A percentile compares a stretch with the other conserved stretches of the same genome.
These are phyloP conservation scores for Juglanconis sp. DNA, from an alignment of 2,329 filamentous ascomycete genomes.

Conservation along the genomic window DNA sequence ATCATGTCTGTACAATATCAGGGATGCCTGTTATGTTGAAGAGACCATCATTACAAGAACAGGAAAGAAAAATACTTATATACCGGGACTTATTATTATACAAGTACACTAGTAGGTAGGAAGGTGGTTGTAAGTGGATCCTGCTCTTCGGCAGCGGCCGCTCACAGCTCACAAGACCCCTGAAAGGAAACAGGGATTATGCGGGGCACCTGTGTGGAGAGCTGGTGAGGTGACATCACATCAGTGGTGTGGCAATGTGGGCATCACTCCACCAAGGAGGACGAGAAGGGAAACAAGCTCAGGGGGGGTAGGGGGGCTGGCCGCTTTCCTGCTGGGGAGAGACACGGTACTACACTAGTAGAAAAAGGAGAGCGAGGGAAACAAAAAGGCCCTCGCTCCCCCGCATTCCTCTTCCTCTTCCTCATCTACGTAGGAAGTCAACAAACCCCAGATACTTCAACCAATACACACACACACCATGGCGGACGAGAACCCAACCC, in stretches of 20 bases:
- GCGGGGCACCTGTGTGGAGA: too few species aligned
- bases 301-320: not conserved
- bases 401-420: not conserved
- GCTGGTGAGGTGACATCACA: not conserved
- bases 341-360: not conserved
- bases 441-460: not conserved
- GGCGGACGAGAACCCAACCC: constrained; percentile 46
- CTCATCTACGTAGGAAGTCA: not conserved
- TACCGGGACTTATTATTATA: too few species aligned
- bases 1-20: too few species aligned
- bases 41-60: too few species aligned
- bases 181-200: not conserved
- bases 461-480: constrained; percentile 27
- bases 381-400: not conserved
- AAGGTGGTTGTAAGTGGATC: too few species aligned
- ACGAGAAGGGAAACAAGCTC: not conserved
- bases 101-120: too few species aligned
- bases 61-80: too few species aligned
- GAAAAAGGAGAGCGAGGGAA: not conserved
- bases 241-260: not conserved
- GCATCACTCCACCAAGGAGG: not conserved
- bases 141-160: too few species aligned
- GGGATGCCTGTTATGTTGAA: too few species aligned
- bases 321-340: not conserved
- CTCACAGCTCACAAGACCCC: too few species aligned